phyloP scores from a whole-genome alignment of 2,329 filamentous ascomycete genomes.

The Beauveria rudraprayagi region DNA sequence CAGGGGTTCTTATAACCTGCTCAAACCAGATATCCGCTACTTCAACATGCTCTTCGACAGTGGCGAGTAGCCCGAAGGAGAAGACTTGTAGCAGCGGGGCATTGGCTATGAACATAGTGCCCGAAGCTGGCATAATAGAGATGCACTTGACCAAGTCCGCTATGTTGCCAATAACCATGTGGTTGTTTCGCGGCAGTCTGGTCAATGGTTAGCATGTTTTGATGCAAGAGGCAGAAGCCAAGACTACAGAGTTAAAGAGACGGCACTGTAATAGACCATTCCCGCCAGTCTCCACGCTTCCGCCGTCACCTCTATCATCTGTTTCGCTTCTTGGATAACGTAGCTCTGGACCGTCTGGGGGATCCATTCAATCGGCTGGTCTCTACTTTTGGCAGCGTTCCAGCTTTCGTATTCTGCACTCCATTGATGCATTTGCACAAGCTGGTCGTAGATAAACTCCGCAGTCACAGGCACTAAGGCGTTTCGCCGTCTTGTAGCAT shows the following conservation, averaged over 20 bases:
- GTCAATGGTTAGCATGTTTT: not conserved
- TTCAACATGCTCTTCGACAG: constrained; percentile 18
- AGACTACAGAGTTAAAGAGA: too few species aligned
- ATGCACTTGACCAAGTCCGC: constrained; percentile 28
- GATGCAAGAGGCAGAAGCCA: too few species aligned
- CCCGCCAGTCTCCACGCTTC: constrained; percentile 34
- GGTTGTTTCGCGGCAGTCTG: constrained; percentile 30
- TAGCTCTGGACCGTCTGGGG: constrained; percentile 17
- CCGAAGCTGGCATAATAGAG: constrained; percentile 33
- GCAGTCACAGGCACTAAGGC: constrained; percentile 25
- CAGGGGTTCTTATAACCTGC: constrained; percentile 27
- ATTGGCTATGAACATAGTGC: constrained; percentile 32
- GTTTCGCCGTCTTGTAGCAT: constrained; percentile 26
- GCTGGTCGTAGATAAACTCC: constrained; percentile 19
- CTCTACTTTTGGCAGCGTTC: constrained; percentile 13
- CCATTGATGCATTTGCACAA: constrained; percentile 28
- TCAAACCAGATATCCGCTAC: constrained; percentile 29
- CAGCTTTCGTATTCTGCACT: constrained; percentile 22
- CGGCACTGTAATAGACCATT: constrained; percentile 33
- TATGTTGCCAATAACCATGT: constrained; percentile 25
- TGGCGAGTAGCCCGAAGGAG: constrained; percentile 30
- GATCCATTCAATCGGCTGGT: constrained; percentile 24
- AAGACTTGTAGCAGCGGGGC: constrained; percentile 34
- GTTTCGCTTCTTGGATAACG: constrained; percentile 20
- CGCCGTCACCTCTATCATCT: constrained; percentile 33